Conservation (phyloP, 805 yeast genomes). For the Cyberlindnera mycetangii region DNA sequence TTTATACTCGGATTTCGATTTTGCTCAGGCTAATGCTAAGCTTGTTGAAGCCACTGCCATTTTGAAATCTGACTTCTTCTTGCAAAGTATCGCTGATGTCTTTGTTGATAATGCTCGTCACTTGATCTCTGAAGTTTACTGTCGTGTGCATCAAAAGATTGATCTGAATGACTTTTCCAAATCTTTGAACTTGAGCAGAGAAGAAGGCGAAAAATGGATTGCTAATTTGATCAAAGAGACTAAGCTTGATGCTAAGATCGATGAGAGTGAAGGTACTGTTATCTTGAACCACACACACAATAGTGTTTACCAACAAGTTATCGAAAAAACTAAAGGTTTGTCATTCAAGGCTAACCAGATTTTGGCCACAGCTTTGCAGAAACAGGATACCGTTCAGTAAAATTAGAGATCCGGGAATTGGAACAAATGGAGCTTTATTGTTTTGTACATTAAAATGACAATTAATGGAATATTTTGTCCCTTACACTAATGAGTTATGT, state of each 20-base stretch:
- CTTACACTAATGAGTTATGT: not conserved
- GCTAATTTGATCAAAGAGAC: conserved; percentile 47
- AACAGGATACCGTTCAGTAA: conserved; percentile 23
- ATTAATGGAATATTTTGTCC: not conserved
- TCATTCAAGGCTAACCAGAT: conserved; percentile 58
- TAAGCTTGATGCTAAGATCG: conserved; percentile 52
- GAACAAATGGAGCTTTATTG: not conserved
- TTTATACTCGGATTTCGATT: conserved; percentile 56
- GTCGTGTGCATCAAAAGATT: conserved; percentile 50
- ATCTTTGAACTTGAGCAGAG: conserved; percentile 41
- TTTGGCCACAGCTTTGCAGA: conserved; percentile 42
- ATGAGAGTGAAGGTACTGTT: conserved; percentile 48
- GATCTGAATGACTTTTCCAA: conserved; percentile 44
- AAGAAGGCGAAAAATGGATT: conserved; percentile 51
- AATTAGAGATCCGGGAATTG: not conserved
- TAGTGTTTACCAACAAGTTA: conserved; percentile 63
- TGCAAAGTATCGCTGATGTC: conserved; percentile 37
- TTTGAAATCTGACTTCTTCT: conserved; percentile 56
- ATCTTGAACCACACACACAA: conserved; percentile 52
- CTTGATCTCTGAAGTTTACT: conserved; percentile 50
- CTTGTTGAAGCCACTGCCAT: conserved; percentile 46
- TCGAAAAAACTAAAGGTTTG: conserved; percentile 64
- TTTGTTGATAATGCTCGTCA: conserved; percentile 48
- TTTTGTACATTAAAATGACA: conserved; percentile 3
- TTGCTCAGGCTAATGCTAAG: conserved; percentile 48